Percentiles rank a stretch among this genome's conserved stretches.
These are phyloP conservation scores for Phytophthora ohioensis DNA, from an alignment of 352 stramenopile genomes.

Conservation along the genomic window DNA sequence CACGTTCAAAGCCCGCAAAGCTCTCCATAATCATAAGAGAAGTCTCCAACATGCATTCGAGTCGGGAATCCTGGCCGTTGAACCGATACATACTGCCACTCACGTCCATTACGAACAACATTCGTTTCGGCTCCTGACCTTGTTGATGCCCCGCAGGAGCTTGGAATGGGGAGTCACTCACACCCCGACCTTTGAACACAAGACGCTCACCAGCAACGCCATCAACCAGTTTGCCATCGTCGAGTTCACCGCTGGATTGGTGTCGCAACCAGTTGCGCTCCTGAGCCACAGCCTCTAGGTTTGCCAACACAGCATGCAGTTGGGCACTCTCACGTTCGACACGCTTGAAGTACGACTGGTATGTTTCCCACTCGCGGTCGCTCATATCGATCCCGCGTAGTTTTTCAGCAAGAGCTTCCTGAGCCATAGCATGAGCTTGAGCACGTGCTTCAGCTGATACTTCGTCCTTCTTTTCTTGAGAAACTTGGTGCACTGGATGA, in stretches of 20 bases:
- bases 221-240: slow-evolving; percentile 96
- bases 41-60: slow-evolving; percentile 94
- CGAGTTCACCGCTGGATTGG: slow-evolving; percentile 94
- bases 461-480: slow-evolving; percentile 93
- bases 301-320: slow-evolving; percentile 80
- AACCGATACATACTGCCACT: slow-evolving; percentile 95
- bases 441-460: slow-evolving; percentile 87
- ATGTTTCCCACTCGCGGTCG: slow-evolving; percentile 81
- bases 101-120: slow-evolving; percentile 95
- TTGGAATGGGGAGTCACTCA: slow-evolving; percentile 66
- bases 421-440: slow-evolving; percentile 75
- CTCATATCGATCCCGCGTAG: slow-evolving; percentile 89
- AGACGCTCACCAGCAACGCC: slow-evolving; percentile 91
- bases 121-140: slow-evolving; percentile 68
- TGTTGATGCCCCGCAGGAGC: slow-evolving; percentile 29
- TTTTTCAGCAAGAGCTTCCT: slow-evolving; percentile 72
- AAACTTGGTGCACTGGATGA: slow-evolving; percentile 95
- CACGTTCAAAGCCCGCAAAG: slow-evolving; percentile 89
- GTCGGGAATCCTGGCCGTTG: slow-evolving; percentile 93
- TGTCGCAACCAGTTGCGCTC: slow-evolving; percentile 95
- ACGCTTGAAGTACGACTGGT: slow-evolving; percentile 74
- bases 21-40: slow-evolving; percentile 97
- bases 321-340: slow-evolving; percentile 84
- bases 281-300: slow-evolving; percentile 84
- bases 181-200: slow-evolving; percentile 94